phyloP scores from a whole-genome alignment of 2,329 filamentous ascomycete species.

The Diaporthe vexans region DNA sequence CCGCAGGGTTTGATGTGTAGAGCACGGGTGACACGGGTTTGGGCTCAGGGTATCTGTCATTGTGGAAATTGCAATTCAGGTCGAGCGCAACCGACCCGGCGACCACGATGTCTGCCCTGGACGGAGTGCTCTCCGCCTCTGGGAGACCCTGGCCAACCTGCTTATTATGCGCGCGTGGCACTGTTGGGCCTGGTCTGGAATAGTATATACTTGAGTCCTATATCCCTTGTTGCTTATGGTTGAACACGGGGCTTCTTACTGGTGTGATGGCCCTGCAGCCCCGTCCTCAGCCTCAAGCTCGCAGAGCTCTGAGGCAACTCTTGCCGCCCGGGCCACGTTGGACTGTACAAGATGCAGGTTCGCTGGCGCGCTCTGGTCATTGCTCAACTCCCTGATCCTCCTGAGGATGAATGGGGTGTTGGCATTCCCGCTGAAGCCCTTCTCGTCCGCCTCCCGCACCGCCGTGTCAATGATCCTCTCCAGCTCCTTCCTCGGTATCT shows the following conservation, averaged over 20 bases:
- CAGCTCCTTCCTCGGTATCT: slow-evolving; percentile 80
- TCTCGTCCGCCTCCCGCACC: slow-evolving; percentile 72
- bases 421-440: slow-evolving; percentile 78
- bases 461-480: slow-evolving; percentile 77
- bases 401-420: slow-evolving; percentile 89
- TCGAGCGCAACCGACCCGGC: slow-evolving; percentile 93
- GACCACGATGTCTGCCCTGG: slow-evolving; percentile 78
- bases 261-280: slow-evolving; percentile 39
- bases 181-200: slow-evolving; percentile 24
- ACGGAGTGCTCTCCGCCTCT: slow-evolving; percentile 18
- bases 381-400: slow-evolving; percentile 84
- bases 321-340: slow-evolving; percentile 69
- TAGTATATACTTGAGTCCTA: background rate
- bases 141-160: slow-evolving; percentile 4
- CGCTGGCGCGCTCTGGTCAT: slow-evolving; percentile 77
- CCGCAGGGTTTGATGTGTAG: slow-evolving; percentile 88
- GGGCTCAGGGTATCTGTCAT: slow-evolving; percentile 46
- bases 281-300: slow-evolving; percentile 53
- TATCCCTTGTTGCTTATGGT: background rate
- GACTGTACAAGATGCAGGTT: slow-evolving; percentile 75
- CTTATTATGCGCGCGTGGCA: background rate
- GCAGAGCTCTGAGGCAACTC: slow-evolving; percentile 67
- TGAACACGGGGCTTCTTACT: slow-evolving; percentile 37
- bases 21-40: slow-evolving; percentile 61
- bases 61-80: slow-evolving; percentile 82